Percentiles rank a stretch among this genome's conserved stretches.
phyloP scores from a whole-genome alignment of 176 grass and related monocot genomes.

The Puya raimondii region DNA sequence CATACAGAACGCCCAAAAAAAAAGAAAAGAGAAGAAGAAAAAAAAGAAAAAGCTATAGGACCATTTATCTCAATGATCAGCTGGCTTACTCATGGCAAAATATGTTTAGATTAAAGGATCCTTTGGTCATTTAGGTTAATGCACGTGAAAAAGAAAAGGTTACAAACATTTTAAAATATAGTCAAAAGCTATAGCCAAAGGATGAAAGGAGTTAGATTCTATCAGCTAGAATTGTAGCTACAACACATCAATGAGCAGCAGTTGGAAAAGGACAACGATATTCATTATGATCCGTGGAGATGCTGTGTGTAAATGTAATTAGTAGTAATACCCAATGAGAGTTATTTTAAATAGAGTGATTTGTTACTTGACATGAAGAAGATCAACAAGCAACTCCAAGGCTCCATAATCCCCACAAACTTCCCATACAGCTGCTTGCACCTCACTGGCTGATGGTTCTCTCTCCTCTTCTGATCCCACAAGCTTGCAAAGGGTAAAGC shows the following conservation, averaged over 20 bases:
- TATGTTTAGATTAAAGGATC: not conserved
- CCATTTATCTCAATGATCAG: not conserved
- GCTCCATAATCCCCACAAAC: conserved; percentile 73
- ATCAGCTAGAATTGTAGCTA: not conserved
- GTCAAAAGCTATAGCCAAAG: not conserved
- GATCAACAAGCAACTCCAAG: conserved; percentile 67
- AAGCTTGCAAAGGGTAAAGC: conserved; percentile 33
- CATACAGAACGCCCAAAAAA: not conserved
- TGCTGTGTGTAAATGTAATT: not conserved
- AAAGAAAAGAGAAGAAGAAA: too few species aligned
- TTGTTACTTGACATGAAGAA: conserved; percentile 76
- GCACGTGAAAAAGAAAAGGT: too few species aligned
- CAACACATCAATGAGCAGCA: not conserved
- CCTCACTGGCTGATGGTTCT: conserved; percentile 44
- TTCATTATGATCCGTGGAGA: not conserved
- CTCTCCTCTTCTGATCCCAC: conserved; percentile 31
- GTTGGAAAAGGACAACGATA: not conserved
- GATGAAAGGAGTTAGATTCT: not conserved
- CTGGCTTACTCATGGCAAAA: not conserved
- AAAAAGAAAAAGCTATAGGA: not conserved
- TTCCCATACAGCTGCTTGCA: conserved; percentile 74
- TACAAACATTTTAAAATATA: too few species aligned
- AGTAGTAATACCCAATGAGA: not conserved
- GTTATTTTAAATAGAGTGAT: conserved; percentile 8
- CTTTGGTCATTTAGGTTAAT: too few species aligned